These are phyloP conservation scores for Sungouiozyma intestinalis DNA, from an alignment of 805 yeast genomes.

Conservation along the genomic window DNA sequence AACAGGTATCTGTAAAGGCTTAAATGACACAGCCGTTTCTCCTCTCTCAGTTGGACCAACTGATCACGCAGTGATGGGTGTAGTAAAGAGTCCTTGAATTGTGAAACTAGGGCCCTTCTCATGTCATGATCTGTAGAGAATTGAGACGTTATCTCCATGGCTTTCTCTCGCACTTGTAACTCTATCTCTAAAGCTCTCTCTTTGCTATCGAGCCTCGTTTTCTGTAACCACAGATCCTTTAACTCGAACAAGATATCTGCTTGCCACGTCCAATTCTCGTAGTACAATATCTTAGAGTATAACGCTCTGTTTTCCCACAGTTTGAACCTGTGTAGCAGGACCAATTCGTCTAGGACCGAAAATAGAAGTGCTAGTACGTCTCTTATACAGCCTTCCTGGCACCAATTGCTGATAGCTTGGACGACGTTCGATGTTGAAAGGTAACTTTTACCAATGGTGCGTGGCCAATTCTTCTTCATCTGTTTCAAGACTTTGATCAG, in stretches of 20 bases:
- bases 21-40: slow-evolving; percentile 29
- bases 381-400: slow-evolving; percentile 38
- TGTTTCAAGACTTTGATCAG: slow-evolving; percentile 30
- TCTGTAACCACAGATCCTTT: slow-evolving; percentile 38
- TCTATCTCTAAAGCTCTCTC: slow-evolving; percentile 24
- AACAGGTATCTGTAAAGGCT: slow-evolving; percentile 35
- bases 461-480: slow-evolving; percentile 15
- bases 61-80: slow-evolving; percentile 14
- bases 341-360: slow-evolving; percentile 53
- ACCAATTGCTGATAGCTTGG: slow-evolving; percentile 21
- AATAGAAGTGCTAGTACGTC: slow-evolving; percentile 51
- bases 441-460: slow-evolving; percentile 6
- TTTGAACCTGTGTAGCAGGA: slow-evolving; percentile 38
- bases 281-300: slow-evolving; percentile 35
- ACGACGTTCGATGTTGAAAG: not conserved
- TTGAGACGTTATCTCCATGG: slow-evolving; percentile 10
- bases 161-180: slow-evolving; percentile 42
- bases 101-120: not conserved
- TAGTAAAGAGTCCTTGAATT: not conserved
- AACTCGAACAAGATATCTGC: slow-evolving; percentile 51
- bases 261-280: slow-evolving; percentile 63
- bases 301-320: slow-evolving; percentile 22
- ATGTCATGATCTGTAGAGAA: not conserved
- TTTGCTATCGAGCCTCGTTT: slow-evolving; percentile 13
- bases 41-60: slow-evolving; percentile 27